Conservation (phyloP, 257 asterid genomes). For the Datura wrightii region DNA sequence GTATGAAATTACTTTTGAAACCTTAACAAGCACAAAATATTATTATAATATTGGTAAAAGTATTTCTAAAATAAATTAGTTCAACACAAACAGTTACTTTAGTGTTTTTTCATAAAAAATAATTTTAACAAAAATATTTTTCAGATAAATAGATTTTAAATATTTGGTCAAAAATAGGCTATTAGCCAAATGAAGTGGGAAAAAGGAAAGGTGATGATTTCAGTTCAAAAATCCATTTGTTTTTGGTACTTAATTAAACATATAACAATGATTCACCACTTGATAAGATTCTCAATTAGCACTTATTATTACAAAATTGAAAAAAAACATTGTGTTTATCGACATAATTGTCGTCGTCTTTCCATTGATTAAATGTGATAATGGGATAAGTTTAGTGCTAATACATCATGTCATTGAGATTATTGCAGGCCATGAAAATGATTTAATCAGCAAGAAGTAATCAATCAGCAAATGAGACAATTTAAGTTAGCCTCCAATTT, state of each 20-base stretch:
- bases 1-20: not conserved
- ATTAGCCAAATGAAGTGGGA: not conserved
- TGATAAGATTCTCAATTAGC: conserved; percentile 37
- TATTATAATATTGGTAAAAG: not conserved
- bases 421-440: not conserved
- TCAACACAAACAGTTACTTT: not conserved
- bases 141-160: not conserved
- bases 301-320: conserved; percentile 23
- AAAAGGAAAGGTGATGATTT: not conserved
- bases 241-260: not conserved
- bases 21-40: not conserved
- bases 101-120: not conserved
- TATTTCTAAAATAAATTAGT: not conserved
- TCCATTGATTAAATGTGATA: conserved; percentile 29
- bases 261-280: not conserved
- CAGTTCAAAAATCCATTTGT: not conserved
- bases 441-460: not conserved
- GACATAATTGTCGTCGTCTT: conserved; percentile 42
- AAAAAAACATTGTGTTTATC: conserved; percentile 40
- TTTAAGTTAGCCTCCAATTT: conserved; percentile 10
- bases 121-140: not conserved
- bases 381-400: conserved; percentile 30
- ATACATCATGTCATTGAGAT: not conserved
- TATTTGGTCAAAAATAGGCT: not conserved
- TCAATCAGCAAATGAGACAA: conserved; percentile 15